Conservation (phyloP, 75 land plant species). For the Chamaecyparis obtusa region DNA sequence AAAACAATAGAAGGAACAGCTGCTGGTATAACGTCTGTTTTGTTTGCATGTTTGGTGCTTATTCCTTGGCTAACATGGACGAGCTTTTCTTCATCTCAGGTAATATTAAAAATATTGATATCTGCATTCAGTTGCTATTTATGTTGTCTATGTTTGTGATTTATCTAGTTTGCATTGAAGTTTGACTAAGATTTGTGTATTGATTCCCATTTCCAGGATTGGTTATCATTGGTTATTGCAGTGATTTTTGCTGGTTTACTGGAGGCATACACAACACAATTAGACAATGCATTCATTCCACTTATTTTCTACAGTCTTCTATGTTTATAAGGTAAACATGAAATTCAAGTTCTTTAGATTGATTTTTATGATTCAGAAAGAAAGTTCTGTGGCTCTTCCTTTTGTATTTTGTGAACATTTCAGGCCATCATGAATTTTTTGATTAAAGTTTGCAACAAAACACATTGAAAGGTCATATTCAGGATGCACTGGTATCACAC, state of each 20-base stretch:
- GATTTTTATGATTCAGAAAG: neutral
- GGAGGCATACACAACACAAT: constrained; percentile 91
- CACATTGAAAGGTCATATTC: neutral
- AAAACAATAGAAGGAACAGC: constrained; percentile 98
- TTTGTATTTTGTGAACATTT: neutral
- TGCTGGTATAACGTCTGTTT: constrained; percentile 84
- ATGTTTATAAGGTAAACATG: constrained; percentile 41
- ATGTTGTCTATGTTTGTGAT: neutral
- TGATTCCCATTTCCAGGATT: constrained; percentile 45
- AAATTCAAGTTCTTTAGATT: neutral
- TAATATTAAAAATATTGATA: neutral
- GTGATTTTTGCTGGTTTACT: constrained; percentile 63
- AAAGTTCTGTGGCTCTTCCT: neutral
- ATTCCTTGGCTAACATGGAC: constrained; percentile 60
- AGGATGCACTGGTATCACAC: neutral
- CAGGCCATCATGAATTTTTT: neutral
- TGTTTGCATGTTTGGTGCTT: constrained; percentile 60
- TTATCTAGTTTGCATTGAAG: neutral
- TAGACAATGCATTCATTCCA: constrained; percentile 93
- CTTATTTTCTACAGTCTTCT: constrained; percentile 85
- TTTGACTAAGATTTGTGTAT: neutral
- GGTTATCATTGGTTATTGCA: constrained; percentile 63
- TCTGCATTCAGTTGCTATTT: neutral
- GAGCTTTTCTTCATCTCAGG: constrained; percentile 49
- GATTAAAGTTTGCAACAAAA: neutral